Evolutionary conservation across 139 green algal species (phyloP).

Genomic region (Volvox reticuliferus): DNA sequence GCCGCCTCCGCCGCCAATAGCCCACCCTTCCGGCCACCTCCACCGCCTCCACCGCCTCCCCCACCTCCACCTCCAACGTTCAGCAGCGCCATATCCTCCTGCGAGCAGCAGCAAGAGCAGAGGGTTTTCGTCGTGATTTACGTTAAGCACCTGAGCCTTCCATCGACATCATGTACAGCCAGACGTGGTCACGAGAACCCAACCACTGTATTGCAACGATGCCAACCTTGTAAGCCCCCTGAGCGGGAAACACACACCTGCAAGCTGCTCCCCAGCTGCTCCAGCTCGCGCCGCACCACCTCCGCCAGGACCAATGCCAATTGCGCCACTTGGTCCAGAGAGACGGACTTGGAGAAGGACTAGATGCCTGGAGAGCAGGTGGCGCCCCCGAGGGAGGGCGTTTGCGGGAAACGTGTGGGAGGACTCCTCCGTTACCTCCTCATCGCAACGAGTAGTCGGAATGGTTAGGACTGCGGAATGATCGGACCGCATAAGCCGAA

Average conservation of each 20-base stretch:
- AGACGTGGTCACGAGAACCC: neutral
- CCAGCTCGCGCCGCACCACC: conserved; percentile 55
- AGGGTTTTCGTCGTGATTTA: neutral
- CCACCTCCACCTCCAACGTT: conserved; percentile 47
- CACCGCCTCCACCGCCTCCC: neutral
- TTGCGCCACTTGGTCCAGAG: conserved; percentile 44
- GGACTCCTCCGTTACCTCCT: neutral
- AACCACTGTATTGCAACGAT: neutral
- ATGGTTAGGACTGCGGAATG: too few species aligned
- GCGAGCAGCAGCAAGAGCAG: neutral
- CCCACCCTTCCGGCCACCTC: neutral
- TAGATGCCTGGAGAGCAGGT: neutral
- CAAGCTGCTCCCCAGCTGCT: conserved; percentile 29
- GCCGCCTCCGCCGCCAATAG: neutral
- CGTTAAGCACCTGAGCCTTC: neutral
- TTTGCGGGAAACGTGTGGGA: neutral
- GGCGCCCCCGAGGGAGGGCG: neutral
- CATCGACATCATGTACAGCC: neutral
- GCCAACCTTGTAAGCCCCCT: too few species aligned
- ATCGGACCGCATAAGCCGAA: neutral
- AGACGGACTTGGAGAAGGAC: conserved; percentile 5
- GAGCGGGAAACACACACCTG: too few species aligned
- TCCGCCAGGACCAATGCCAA: conserved; percentile 59
- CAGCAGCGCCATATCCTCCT: conserved; percentile 42
- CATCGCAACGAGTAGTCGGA: neutral